These are phyloP conservation scores for Neofusicoccum umdonicola DNA, from an alignment of 2,329 filamentous ascomycete species.

Conservation along the genomic window DNA sequence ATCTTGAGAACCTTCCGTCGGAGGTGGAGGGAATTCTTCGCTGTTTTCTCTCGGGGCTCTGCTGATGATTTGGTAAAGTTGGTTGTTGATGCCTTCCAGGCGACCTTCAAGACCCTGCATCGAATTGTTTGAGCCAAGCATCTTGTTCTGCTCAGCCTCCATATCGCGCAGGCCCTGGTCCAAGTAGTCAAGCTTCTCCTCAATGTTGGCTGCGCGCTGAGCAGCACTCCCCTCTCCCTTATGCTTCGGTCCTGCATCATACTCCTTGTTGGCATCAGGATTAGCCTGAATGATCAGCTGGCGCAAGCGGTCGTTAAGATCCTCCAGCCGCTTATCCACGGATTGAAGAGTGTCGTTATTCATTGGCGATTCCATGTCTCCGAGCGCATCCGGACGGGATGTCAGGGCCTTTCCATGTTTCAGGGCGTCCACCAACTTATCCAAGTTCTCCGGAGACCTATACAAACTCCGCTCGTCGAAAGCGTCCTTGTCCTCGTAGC, in stretches of 20 bases:
- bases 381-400: conserved; percentile 23
- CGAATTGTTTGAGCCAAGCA: conserved; percentile 18
- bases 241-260: conserved; percentile 29
- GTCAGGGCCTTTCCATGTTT: conserved; percentile 29
- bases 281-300: conserved; percentile 65
- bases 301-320: conserved; percentile 65
- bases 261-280: conserved; percentile 44
- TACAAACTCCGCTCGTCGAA: conserved; percentile 80
- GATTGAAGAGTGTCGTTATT: conserved; percentile 7
- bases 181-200: conserved; percentile 68
- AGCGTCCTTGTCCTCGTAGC: conserved; percentile 56
- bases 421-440: conserved; percentile 44
- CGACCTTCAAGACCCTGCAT: conserved; percentile 37
- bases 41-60: conserved; percentile 51
- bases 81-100: conserved; percentile 56
- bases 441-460: conserved; percentile 63
- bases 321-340: conserved; percentile 65
- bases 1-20: conserved; percentile 60
- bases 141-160: conserved; percentile 52
- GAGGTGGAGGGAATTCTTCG: conserved; percentile 42
- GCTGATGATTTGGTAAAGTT: conserved; percentile 53
- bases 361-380: conserved; percentile 26
- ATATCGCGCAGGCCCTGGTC: conserved; percentile 64
- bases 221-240: conserved; percentile 20
- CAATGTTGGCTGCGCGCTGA: conserved; percentile 30